Percentiles rank a stretch among this genome's conserved stretches.
phyloP scores from a whole-genome alignment of 2,329 filamentous ascomycete species.

The Exserohilum rostratum region DNA sequence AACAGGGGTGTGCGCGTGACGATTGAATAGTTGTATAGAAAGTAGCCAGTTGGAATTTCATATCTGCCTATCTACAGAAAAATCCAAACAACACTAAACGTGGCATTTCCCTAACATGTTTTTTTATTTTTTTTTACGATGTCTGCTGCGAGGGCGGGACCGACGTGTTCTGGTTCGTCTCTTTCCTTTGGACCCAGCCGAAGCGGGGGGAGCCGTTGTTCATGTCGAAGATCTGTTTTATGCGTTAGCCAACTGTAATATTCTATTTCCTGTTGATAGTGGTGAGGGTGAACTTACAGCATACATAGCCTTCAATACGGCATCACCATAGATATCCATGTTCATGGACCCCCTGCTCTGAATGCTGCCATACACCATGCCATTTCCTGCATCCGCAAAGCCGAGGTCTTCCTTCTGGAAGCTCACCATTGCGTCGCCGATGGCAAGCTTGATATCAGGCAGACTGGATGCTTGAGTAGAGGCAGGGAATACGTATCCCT shows the following conservation, averaged over 20 bases:
- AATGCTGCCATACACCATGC: constrained; percentile 31
- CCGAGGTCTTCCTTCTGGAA: constrained; percentile 36
- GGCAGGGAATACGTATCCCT: constrained; percentile 62
- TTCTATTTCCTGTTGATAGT: neutral
- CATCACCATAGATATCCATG: constrained; percentile 32
- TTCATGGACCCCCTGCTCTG: constrained; percentile 28
- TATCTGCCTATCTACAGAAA: no score
- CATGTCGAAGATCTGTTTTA: constrained; percentile 28
- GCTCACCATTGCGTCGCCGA: constrained; percentile 22
- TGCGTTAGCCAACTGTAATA: neutral
- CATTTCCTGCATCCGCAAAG: constrained; percentile 29
- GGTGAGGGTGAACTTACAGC: constrained; percentile 16
- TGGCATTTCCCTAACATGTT: no score
- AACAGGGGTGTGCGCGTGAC: constrained; percentile 29
- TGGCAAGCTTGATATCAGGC: constrained; percentile 26
- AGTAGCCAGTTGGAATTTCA: no score
- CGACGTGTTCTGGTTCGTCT: constrained; percentile 23
- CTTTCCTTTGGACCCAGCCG: constrained; percentile 31
- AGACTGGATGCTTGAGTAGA: constrained; percentile 21
- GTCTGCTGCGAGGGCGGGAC: constrained; percentile 20
- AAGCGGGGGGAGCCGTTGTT: constrained; percentile 27
- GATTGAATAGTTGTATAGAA: constrained; percentile 13
- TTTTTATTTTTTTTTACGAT: neutral
- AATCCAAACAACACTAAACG: no score
- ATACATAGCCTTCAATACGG: constrained; percentile 32